Evolutionary conservation across 2,329 filamentous ascomycete genomes (phyloP), one percentile per base, ranked within the genome.

Genomic region (Fusarium sterilihyphosum): DNA sequence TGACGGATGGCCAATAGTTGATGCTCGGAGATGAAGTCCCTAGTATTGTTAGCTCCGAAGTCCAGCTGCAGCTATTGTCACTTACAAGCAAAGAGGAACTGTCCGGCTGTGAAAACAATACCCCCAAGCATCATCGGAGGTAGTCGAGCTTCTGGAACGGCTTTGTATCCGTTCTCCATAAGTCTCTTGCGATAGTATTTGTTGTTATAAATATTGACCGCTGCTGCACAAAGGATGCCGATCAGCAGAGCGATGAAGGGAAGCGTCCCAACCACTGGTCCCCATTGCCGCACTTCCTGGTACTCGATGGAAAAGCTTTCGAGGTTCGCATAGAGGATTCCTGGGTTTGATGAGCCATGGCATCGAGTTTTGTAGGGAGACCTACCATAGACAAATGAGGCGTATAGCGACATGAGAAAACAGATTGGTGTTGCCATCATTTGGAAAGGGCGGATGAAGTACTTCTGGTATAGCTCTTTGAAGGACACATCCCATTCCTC

Each of bases 331-430:
- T 63, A 63, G 1, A 63, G 26, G 20, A 63, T 63, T 2, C 61
- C 61, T 63, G 2, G 18, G 0, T 20, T 14, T 26, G 12, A 20
- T 46, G 17, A 46, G 41, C 10, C 3, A 24, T 11, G 6, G 22
- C 0, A 0, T n/a, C 3, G 14, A 18, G 3, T 5, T 0, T 18
- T 13, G 7, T 12, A 3, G 8, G 5, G 11, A 10, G 10, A 4
- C 24, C 6, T 18, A 62, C 61, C 52, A 11, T 63, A 63, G 5
- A 63, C 41, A 6, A 63, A 59, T 6, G 41, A 47, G 5, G 61
- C 61, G 26, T 59, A 63, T 3, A 57, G 9, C 0, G 61, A 59
- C 52, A 63, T 41, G 7, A 63, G 61, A 12, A 46, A 47, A 22
- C 41, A 63, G 17, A 47, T 47, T 16, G 52, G 61, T 5, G 44